A percentile compares a stretch with the other conserved stretches of the same genome.
Evolutionary conservation across 2,329 filamentous ascomycete species (phyloP).

Genomic region (Chaetothyriales sp.): DNA sequence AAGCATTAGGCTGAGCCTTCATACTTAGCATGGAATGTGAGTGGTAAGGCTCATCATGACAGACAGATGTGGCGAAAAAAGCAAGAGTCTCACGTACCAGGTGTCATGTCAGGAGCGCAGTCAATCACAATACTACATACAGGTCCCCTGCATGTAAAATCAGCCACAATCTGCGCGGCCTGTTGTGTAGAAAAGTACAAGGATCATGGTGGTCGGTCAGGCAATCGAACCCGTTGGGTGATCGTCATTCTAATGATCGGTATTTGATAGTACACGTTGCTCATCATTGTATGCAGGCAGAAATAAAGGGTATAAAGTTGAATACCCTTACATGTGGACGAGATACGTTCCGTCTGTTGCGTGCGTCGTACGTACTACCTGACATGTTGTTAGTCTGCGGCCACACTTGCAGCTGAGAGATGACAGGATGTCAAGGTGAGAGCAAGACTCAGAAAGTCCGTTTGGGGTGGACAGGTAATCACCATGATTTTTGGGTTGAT

Average conservation of each 20-base stretch:
- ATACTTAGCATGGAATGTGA: constrained; percentile 45
- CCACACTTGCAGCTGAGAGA: background rate
- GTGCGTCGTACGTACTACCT: too few relatives aligned
- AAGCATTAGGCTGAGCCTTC: constrained; percentile 40
- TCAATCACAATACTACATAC: background rate
- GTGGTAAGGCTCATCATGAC: constrained; percentile 42
- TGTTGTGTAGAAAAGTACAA: background rate
- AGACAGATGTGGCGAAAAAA: constrained; percentile 14
- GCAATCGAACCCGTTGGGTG: constrained; percentile 33
- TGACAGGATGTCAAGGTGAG: background rate
- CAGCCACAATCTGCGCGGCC: background rate
- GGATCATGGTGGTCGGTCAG: constrained; percentile 22
- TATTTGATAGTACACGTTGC: constrained; percentile 36
- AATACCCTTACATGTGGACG: background rate
- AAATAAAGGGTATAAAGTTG: background rate
- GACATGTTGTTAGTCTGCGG: background rate
- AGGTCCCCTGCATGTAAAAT: background rate
- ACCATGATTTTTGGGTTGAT: constrained; percentile 31
- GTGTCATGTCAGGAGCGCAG: background rate
- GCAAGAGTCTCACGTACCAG: background rate
- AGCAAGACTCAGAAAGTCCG: constrained; percentile 37
- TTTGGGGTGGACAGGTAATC: constrained; percentile 49
- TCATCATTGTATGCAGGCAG: constrained; percentile 25
- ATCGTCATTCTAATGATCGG: constrained; percentile 30
- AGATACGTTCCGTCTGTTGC: background rate